Percentiles rank a stretch among this genome's conserved stretches.
phyloP scores from a whole-genome alignment of 352 stramenopile genomes.

The Phytophthora rubi region DNA sequence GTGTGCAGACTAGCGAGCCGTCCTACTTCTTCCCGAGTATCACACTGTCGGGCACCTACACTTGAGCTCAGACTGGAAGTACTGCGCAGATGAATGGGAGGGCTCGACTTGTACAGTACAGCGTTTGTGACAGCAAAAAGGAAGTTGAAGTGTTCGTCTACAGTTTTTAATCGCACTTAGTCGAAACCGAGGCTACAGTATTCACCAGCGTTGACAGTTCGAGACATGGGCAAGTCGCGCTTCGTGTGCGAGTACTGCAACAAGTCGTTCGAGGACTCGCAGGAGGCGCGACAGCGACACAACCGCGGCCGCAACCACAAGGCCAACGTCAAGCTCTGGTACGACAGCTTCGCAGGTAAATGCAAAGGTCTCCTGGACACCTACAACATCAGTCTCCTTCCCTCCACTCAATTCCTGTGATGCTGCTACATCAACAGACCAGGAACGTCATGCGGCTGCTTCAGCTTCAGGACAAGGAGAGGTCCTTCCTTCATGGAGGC shows the following conservation, averaged over 20 bases:
- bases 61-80: constrained; percentile 33
- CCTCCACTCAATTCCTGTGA: constrained; percentile 9
- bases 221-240: constrained; percentile 55
- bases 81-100: constrained; percentile 11
- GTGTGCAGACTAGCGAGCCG: constrained; percentile 51
- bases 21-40: constrained; percentile 91
- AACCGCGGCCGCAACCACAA: constrained; percentile 75
- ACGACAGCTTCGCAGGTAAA: constrained; percentile 77
- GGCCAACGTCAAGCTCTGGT: constrained; percentile 87
- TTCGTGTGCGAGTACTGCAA: constrained; percentile 84
- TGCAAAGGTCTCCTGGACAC: neutral
- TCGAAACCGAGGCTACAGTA: too few relatives aligned
- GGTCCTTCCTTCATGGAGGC: constrained; percentile 3
- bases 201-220: neutral
- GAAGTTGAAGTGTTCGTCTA: constrained; percentile 6
- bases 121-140: too few relatives aligned
- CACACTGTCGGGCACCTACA: constrained; percentile 79
- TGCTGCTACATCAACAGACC: constrained; percentile 34
- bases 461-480: neutral
- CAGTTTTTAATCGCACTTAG: too few relatives aligned
- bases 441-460: constrained; percentile 39
- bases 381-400: neutral
- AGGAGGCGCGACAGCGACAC: constrained; percentile 72
- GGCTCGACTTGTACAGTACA: constrained; percentile 1
- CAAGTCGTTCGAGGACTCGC: constrained; percentile 82